Evolutionary conservation across 2,329 filamentous ascomycete genomes (phyloP).

Genomic region (Botrytis cinerea): DNA sequence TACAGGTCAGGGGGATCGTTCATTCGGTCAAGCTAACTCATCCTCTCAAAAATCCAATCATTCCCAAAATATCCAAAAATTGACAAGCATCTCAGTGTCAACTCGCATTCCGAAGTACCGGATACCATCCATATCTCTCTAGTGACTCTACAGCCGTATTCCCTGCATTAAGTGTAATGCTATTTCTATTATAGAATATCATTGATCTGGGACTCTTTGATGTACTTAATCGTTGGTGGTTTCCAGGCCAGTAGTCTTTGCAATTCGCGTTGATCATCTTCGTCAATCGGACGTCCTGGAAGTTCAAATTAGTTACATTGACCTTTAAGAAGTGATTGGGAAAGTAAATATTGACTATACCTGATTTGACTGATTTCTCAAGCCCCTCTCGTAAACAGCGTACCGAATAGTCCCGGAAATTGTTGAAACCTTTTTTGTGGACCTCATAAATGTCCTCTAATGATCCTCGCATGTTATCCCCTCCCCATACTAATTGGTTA

Average conservation of each 20-base stretch:
- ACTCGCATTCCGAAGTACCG: background rate
- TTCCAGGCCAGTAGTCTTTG: background rate
- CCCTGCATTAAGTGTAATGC: background rate
- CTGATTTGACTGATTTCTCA: too few relatives aligned
- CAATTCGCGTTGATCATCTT: background rate
- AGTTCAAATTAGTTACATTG: background rate
- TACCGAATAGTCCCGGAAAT: background rate
- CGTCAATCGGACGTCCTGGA: background rate
- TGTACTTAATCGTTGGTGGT: background rate
- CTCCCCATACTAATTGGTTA: background rate
- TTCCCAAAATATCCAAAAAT: background rate
- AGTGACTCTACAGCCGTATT: background rate
- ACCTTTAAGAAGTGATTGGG: background rate
- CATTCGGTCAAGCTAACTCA: background rate
- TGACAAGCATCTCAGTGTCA: background rate
- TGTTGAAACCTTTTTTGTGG: background rate
- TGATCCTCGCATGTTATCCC: background rate
- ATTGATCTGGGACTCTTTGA: background rate
- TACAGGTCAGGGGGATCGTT: background rate
- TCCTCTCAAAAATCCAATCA: background rate
- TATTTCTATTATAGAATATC: background rate
- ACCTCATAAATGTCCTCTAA: background rate
- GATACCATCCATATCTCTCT: background rate
- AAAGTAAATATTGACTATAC: background rate
- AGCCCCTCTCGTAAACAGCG: too few relatives aligned